Evolutionary conservation across 2,329 filamentous ascomycete genomes (phyloP).

Genomic region (Diatrype stigma): DNA sequence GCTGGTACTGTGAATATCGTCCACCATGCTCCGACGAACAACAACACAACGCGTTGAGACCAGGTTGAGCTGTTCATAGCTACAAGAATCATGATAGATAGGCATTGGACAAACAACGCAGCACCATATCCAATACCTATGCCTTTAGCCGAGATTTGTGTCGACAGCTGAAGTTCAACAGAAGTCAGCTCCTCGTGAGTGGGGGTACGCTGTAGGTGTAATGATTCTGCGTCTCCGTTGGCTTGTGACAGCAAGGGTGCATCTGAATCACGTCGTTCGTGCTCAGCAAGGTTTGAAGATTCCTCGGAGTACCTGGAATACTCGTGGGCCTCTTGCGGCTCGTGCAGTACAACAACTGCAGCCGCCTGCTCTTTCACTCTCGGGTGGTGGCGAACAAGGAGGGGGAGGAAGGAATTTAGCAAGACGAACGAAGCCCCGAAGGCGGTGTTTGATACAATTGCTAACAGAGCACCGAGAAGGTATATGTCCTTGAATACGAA

Average conservation of each 20-base stretch:
- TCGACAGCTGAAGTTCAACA: conserved; percentile 74
- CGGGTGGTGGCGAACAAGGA: conserved; percentile 84
- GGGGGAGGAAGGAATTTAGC: conserved; percentile 88
- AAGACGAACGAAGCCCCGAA: conserved; percentile 95
- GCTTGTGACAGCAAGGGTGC: conserved; percentile 42
- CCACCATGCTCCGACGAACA: conserved; percentile 90
- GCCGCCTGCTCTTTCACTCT: conserved; percentile 30
- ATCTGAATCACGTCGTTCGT: conserved; percentile 37
- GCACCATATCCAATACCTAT: conserved; percentile 93
- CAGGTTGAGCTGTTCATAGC: conserved; percentile 73
- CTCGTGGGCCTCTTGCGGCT: conserved; percentile 24
- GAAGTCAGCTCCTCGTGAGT: conserved; percentile 51
- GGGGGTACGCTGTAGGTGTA: conserved; percentile 33
- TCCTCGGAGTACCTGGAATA: conserved; percentile 34
- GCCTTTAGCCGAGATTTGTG: conserved; percentile 84
- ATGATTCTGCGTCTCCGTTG: conserved; percentile 21
- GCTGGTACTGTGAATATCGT: conserved; percentile 84
- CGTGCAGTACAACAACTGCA: conserved; percentile 22
- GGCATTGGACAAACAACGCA: conserved; percentile 76
- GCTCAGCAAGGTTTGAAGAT: conserved; percentile 25
- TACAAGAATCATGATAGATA: conserved; percentile 74
- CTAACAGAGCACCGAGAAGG: conserved; percentile 74
- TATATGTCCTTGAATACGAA: conserved; percentile 72
- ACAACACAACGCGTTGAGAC: conserved; percentile 80
- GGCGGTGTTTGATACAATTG: conserved; percentile 87